Evolutionary conservation across 208 protist genomes (phyloP), one percentile per base, ranked within the genome.

Genomic region (Wallacemonas sp.): DNA sequence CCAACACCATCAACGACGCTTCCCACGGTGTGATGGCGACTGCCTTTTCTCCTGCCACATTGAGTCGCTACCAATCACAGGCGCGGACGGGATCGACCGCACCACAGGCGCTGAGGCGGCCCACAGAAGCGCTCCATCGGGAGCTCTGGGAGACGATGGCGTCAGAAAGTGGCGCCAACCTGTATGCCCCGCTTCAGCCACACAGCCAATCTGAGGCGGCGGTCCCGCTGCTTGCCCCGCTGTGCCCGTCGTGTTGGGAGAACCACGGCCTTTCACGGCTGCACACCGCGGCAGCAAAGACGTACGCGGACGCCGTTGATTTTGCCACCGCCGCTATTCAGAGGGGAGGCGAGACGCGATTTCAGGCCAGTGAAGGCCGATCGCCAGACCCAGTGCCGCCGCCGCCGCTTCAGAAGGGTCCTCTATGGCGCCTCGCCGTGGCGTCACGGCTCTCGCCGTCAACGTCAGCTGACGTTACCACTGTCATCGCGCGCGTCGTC

Each of bases 191-290:
- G 9, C 19, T 26, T 9, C 9, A 49, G 17, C 44, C 9, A 49
- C 44, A 49, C 17, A 14, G 9, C 44, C 9, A 49, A n/a, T n/a
- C 44, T 12, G 9, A 17, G 4, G 9, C 44, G 12, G 48, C 24
- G 8, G 24, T 68, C 24, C 48, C 1, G 9, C 0, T 70, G 52
- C 24, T 54, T 11, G 14, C 46, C 12, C 65, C 65, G 16, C n/a
- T 70, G 65, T 70, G 65, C 27, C 0, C 54, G 43, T 2, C 21
- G 2, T 70, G 65, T 29, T 70, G 65, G 65, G 12, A 17, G 12
- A 19, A 29, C 8, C 39, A 58, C 8, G 27, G 6, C 9, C 54
- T 70, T 6, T 8, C 65, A 12, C 26, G 26, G 2, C 23, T 19
- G 12, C 48, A 58, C 4, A 23, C n/a, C 19, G 39, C 34, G 17